phyloP scores from a whole-genome alignment of 225 moss, liverwort and hornwort genomes.

The Lunularia cruciata region DNA sequence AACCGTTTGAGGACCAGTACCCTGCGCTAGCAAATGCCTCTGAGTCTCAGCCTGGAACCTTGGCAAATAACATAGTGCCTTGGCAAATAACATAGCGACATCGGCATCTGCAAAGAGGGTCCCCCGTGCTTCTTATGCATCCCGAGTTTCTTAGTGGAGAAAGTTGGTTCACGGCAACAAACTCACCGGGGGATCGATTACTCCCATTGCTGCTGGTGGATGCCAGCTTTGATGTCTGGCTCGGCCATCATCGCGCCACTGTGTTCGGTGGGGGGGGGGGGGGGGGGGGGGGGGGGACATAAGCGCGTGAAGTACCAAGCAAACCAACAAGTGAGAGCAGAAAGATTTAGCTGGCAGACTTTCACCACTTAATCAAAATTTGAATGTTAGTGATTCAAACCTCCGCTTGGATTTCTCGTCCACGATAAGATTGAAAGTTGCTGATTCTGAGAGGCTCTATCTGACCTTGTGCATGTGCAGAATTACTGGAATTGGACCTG shows the following conservation, averaged over 20 bases:
- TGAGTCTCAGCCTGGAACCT: too few relatives aligned
- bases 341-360: neutral
- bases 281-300: too few relatives aligned
- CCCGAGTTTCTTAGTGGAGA: slow-evolving; percentile 65
- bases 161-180: slow-evolving; percentile 47
- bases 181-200: slow-evolving; percentile 27
- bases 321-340: slow-evolving; percentile 10
- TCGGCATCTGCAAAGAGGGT: neutral
- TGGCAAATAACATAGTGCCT: too few relatives aligned
- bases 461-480: slow-evolving; percentile 7
- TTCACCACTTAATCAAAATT: too few relatives aligned
- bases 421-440: too few relatives aligned
- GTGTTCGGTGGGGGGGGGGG: too few relatives aligned
- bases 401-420: too few relatives aligned
- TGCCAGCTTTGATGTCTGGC: slow-evolving; percentile 73
- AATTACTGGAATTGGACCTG: slow-evolving; percentile 45
- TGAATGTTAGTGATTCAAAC: too few relatives aligned
- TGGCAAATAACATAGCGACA: too few relatives aligned
- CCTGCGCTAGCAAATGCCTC: too few relatives aligned
- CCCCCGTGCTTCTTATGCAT: slow-evolving; percentile 72
- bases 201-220: slow-evolving; percentile 60
- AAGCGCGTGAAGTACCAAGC: slow-evolving; percentile 32
- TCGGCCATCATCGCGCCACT: slow-evolving; percentile 79
- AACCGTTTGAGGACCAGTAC: too few relatives aligned
- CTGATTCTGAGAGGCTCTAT: too few relatives aligned